Base-by-base conservation (phyloP, 495 filamentous ascomycete species). In the Pseudevernia furfuracea region DNA sequence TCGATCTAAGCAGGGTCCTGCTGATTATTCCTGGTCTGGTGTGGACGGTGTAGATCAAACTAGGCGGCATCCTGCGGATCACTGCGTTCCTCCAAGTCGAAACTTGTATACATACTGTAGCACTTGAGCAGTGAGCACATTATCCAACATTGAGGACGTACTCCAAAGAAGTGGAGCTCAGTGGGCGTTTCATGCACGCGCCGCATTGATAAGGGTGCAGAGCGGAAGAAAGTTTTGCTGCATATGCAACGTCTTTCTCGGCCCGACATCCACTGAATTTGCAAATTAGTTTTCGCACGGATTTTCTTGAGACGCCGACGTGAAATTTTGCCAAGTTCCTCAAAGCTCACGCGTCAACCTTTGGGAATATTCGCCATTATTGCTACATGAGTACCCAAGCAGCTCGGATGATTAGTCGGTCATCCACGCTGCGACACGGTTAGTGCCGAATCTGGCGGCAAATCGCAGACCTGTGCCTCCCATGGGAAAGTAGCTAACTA, bases 401-500 rank as follows among this genome's bases (percentile, higher is more conserved):
- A 43, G 63, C 58, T 61, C 39, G 30, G 48, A 66, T 62, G 34
- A 32, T 81, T 76, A 96, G 61, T 88, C 86, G 59, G 84, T 86
- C 84, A 98, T 88, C 94, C 94, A 98, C 62, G 91, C 82, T 15
- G 90, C 82, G 21, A 95, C 89, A 69, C 91, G 81, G 73, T 86
- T 87, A 23, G 87, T 90, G 14, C 93, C 94, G 68, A 96, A 91
- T 17, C 84, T 85, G 48, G 90, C 88, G 70, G 91, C 91, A 68
- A 96, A 88, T 67, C 92, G 86, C 66, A 97, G 76, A 25, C 93
- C 91, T 58, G 85, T 91, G 58, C 88, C 89, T 32, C 94, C 94
- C 92, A 97, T 96, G 4, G 94, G 94, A 74, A 98, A 98, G 78
- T 98, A 98, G 77, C 89, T 94, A 75, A 98, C 87, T 14, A 96